Evolutionary conservation across 1,284 basidiomycete genomes (phyloP).

Genomic region (Earliella scabrosa): DNA sequence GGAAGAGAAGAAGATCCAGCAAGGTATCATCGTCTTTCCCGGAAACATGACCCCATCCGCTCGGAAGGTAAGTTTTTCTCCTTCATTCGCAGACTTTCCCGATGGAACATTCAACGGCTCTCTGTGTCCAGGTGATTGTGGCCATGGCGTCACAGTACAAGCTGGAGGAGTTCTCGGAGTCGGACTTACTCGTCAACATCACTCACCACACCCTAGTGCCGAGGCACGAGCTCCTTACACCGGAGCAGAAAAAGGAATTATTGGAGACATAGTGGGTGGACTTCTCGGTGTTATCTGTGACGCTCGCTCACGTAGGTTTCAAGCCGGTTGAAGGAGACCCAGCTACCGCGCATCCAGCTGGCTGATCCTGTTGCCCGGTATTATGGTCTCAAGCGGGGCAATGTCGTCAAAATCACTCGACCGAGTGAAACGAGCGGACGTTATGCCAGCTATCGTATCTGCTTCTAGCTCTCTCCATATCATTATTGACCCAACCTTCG

Average conservation of each 20-base stretch:
- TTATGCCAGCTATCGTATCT: conserved; percentile 92
- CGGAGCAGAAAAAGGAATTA: conserved; percentile 87
- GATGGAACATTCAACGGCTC: neutral
- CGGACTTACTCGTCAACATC: conserved; percentile 97
- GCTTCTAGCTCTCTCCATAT: conserved; percentile 54
- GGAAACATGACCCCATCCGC: conserved; percentile 97
- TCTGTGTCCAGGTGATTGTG: conserved; percentile 72
- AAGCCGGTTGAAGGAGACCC: conserved; percentile 97
- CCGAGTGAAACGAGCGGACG: conserved; percentile 97
- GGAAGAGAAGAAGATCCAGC: conserved; percentile 87
- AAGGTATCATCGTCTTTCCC: conserved; percentile 95
- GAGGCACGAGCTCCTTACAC: conserved; percentile 86
- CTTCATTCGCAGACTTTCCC: neutral
- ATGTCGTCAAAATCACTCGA: conserved; percentile 98
- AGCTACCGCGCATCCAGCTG: conserved; percentile 95
- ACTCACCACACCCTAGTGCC: conserved; percentile 96
- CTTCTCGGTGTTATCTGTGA: conserved; percentile 2
- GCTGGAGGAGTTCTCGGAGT: conserved; percentile 96
- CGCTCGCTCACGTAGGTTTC: conserved; percentile 18
- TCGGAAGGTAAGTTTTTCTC: conserved; percentile 78
- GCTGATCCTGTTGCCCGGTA: conserved; percentile 97
- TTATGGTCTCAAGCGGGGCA: conserved; percentile 93
- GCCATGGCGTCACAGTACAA: conserved; percentile 87
- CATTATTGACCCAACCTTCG: conserved; percentile 12
- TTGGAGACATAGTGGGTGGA: conserved; percentile 89